phyloP scores from a whole-genome alignment of 345 rosid genomes.

The Rhizophora apiculata region DNA sequence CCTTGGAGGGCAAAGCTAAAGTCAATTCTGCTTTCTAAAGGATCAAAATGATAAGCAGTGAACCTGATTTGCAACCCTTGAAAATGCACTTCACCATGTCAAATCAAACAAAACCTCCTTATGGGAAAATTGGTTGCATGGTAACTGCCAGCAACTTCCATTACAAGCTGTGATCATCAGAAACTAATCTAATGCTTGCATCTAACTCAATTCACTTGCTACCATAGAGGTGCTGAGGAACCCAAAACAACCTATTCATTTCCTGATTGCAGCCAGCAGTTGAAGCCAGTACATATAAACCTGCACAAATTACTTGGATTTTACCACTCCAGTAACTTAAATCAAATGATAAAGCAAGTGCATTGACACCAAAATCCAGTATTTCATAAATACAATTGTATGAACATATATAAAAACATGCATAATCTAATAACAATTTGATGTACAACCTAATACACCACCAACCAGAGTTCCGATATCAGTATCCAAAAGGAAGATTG shows the following conservation, averaged over 20 bases:
- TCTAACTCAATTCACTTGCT: constrained; percentile 11
- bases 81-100: constrained; percentile 11
- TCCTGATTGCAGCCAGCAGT: constrained; percentile 6
- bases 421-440: not conserved
- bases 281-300: constrained; percentile 5
- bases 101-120: constrained; percentile 10
- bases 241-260: constrained; percentile 16
- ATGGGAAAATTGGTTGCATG: constrained; percentile 13
- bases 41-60: no score
- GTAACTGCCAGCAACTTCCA: constrained; percentile 7
- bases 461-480: constrained; percentile 11
- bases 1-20: not conserved
- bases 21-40: constrained; percentile 6
- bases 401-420: not conserved
- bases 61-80: constrained; percentile 2
- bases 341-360: constrained; percentile 16
- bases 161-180: constrained; percentile 16
- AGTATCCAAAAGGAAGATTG: constrained; percentile 3
- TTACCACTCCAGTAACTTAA: constrained; percentile 12
- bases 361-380: not conserved
- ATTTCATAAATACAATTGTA: not conserved
- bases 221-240: not conserved
- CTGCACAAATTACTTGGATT: constrained; percentile 5
- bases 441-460: not conserved
- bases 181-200: constrained; percentile 24